Evolutionary conservation across 192 early-diverging fungal species (phyloP).

Genomic region (Coemansia sp.): DNA sequence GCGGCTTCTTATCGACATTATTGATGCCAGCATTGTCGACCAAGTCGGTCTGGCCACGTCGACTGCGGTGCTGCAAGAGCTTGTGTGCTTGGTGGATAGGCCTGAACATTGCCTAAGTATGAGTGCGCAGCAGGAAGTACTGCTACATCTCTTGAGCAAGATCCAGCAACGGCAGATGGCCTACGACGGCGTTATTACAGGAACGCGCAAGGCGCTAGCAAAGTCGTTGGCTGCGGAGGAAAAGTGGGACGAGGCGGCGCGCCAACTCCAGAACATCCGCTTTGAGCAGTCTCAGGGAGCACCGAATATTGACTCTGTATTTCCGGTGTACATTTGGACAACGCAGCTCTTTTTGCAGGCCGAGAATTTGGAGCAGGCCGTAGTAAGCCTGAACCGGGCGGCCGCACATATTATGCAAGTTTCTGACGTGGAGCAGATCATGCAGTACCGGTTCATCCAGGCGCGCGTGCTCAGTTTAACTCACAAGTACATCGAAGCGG

Average conservation of each 20-base stretch:
- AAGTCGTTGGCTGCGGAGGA: slow-evolving; percentile 70
- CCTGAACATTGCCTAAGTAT: slow-evolving; percentile 41
- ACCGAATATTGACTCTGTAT: slow-evolving; percentile 65
- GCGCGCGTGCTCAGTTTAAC: slow-evolving; percentile 85
- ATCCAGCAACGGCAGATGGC: slow-evolving; percentile 75
- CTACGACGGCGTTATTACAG: slow-evolving; percentile 68
- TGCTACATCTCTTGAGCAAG: slow-evolving; percentile 68
- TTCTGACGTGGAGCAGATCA: slow-evolving; percentile 55
- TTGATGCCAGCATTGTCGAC: slow-evolving; percentile 64
- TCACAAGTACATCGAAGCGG: slow-evolving; percentile 83
- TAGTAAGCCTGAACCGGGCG: slow-evolving; percentile 83
- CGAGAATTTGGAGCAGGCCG: slow-evolving; percentile 78
- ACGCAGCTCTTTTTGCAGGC: slow-evolving; percentile 84
- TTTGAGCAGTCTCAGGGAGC: slow-evolving; percentile 87
- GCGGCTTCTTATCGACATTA: slow-evolving; percentile 23
- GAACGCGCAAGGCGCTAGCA: slow-evolving; percentile 75
- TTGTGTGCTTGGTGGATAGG: slow-evolving; percentile 63
- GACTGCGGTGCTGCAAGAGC: slow-evolving; percentile 72
- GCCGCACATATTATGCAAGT: slow-evolving; percentile 63
- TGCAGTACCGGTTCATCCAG: slow-evolving; percentile 80
- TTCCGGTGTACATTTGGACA: slow-evolving; percentile 82
- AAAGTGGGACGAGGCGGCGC: slow-evolving; percentile 84
- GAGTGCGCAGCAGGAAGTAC: slow-evolving; percentile 59
- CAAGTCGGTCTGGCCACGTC: slow-evolving; percentile 75
- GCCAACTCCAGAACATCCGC: slow-evolving; percentile 82